These are phyloP conservation scores for Plectosphaerella cucumerina DNA, from an alignment of 2,329 filamentous ascomycete species.

Conservation along the genomic window DNA sequence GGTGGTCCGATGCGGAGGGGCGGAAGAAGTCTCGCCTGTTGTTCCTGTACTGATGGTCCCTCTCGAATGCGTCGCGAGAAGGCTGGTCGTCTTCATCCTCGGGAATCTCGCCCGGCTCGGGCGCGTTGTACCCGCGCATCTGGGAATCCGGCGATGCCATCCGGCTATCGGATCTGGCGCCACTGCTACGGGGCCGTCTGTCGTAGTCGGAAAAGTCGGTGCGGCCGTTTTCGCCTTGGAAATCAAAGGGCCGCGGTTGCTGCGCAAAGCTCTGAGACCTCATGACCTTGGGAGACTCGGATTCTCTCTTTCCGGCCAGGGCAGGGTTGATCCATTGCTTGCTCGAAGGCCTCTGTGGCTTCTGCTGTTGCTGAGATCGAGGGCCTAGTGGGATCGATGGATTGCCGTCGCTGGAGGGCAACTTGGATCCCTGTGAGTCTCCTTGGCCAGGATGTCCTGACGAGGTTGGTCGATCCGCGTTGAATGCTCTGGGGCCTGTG, in stretches of 20 bases:
- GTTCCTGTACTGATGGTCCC: constrained; percentile 7
- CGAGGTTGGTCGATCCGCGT: constrained; percentile 43
- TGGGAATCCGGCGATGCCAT: constrained; percentile 26
- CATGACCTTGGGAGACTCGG: constrained; percentile 48
- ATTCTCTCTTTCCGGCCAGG: constrained; percentile 37
- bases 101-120: constrained; percentile 42
- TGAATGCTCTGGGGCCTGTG: constrained; percentile 48
- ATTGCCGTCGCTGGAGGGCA: constrained; percentile 36
- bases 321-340: constrained; percentile 58
- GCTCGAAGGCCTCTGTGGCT: constrained; percentile 44
- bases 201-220: constrained; percentile 35
- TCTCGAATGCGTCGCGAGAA: constrained; percentile 13
- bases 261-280: constrained; percentile 46
- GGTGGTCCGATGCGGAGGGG: neutral
- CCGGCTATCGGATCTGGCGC: constrained; percentile 42
- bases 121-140: constrained; percentile 34
- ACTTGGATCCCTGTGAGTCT: constrained; percentile 39
- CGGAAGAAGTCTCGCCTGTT: constrained; percentile 4
- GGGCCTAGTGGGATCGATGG: constrained; percentile 50
- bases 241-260: constrained; percentile 32
- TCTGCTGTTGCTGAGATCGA: constrained; percentile 42
- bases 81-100: constrained; percentile 35
- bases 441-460: constrained; percentile 30
- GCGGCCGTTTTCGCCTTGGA: constrained; percentile 28
- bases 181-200: constrained; percentile 48